Evolutionary conservation across 2,329 filamentous ascomycete genomes (phyloP).

Genomic region (Pochonia chlamydosporia): DNA sequence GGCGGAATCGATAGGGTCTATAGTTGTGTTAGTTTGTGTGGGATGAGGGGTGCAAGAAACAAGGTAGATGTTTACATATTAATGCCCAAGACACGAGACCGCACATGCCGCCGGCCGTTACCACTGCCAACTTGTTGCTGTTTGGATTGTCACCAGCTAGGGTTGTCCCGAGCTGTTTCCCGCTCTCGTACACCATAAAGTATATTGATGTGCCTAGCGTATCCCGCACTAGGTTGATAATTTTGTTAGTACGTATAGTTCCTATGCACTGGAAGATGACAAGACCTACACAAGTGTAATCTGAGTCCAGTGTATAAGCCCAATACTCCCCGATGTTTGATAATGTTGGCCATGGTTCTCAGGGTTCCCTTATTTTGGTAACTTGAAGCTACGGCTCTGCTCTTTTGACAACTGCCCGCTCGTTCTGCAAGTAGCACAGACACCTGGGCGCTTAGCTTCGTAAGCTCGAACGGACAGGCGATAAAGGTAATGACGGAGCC

Average conservation of each 20-base stretch:
- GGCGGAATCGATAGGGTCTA: constrained; percentile 70
- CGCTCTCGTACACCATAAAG: constrained; percentile 84
- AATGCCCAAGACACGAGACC: constrained; percentile 79
- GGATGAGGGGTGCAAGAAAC: neutral
- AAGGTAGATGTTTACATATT: constrained; percentile 45
- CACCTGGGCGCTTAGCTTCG: constrained; percentile 83
- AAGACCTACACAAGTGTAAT: constrained; percentile 65
- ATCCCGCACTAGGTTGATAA: constrained; percentile 60
- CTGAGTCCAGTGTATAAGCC: constrained; percentile 79
- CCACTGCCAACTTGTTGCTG: constrained; percentile 74
- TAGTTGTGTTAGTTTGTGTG: constrained; percentile 4
- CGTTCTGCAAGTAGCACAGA: constrained; percentile 65
- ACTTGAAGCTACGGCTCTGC: constrained; percentile 56
- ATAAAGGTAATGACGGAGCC: constrained; percentile 75
- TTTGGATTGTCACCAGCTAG: constrained; percentile 64
- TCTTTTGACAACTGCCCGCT: constrained; percentile 32
- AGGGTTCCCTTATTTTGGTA: constrained; percentile 75
- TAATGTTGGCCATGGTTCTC: constrained; percentile 69
- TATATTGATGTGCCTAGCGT: constrained; percentile 80
- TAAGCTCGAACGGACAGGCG: constrained; percentile 83
- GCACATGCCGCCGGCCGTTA: constrained; percentile 73
- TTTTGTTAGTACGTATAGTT: neutral
- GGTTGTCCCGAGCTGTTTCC: constrained; percentile 75
- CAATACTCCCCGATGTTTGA: constrained; percentile 64
- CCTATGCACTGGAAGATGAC: neutral